Percentiles rank a stretch among this genome's conserved stretches.
Conservation (phyloP, 2,329 filamentous ascomycete species). For the Claviceps capensis region DNA sequence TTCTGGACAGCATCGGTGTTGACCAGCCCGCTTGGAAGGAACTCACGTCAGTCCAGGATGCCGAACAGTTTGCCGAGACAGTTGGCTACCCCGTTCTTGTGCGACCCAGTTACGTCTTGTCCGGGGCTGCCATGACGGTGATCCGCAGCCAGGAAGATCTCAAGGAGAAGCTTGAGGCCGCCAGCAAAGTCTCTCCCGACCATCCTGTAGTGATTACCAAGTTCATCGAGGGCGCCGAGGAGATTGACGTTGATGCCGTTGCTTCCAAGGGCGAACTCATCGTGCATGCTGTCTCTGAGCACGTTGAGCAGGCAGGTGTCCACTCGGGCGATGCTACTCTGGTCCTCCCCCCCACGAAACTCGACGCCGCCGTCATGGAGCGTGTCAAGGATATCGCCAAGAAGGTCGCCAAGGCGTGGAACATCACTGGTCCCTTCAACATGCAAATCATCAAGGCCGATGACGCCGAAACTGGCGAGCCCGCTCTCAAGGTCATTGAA, state of each 20-base stretch:
- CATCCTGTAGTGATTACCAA: constrained; percentile 97
- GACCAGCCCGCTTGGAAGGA: constrained; percentile 98
- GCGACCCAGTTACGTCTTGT: constrained; percentile 88
- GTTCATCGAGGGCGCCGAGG: constrained; percentile 92
- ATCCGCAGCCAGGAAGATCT: constrained; percentile 80
- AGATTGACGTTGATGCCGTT: constrained; percentile 94
- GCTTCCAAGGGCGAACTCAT: constrained; percentile 75
- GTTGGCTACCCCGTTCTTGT: constrained; percentile 93
- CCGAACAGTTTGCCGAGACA: constrained; percentile 70
- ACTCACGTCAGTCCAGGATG: constrained; percentile 75
- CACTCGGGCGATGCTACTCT: constrained; percentile 96
- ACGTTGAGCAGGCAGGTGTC: constrained; percentile 93
- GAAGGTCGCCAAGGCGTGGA: constrained; percentile 95
- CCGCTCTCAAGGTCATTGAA: constrained; percentile 87
- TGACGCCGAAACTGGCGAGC: constrained; percentile 58
- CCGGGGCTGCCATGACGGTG: constrained; percentile 96
- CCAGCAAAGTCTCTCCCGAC: constrained; percentile 81
- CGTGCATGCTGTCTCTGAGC: constrained; percentile 85
- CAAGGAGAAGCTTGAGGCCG: constrained; percentile 87
- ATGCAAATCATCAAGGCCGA: constrained; percentile 99
- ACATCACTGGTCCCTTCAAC: constrained; percentile 96
- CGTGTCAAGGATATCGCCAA: constrained; percentile 90
- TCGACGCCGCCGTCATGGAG: constrained; percentile 64
- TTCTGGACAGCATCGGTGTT: constrained; percentile 89
- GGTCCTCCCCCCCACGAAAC: constrained; percentile 71